Evolutionary conservation across 495 filamentous ascomycete species (phyloP).

Genomic region (Hyaloscypha finlandica): DNA sequence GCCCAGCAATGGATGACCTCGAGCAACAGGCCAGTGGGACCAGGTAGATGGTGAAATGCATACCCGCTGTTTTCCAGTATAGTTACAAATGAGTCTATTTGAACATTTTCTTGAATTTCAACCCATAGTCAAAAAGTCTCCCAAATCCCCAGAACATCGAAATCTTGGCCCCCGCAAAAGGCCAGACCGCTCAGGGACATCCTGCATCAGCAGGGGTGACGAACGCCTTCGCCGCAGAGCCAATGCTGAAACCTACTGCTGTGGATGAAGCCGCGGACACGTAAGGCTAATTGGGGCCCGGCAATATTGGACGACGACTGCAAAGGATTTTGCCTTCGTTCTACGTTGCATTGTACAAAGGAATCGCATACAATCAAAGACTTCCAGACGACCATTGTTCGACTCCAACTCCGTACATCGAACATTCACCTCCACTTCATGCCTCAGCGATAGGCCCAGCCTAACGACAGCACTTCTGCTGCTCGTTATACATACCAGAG

Average conservation of each 20-base stretch:
- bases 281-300: background rate
- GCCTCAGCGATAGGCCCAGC: slow-evolving; percentile 27
- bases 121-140: background rate
- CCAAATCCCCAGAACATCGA: background rate
- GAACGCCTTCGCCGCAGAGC: background rate
- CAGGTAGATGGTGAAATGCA: too few species aligned
- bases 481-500: slow-evolving; percentile 22
- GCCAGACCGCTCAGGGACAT: background rate
- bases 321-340: background rate
- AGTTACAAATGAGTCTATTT: too few species aligned
- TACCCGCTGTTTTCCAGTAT: too few species aligned
- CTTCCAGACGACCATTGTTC: background rate
- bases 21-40: too few species aligned
- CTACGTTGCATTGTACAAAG: background rate
- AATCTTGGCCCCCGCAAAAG: background rate
- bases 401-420: background rate
- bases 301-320: background rate
- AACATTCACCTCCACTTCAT: slow-evolving; percentile 11
- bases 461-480: slow-evolving; percentile 30
- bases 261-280: background rate
- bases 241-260: background rate
- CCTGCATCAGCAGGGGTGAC: background rate
- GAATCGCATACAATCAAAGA: background rate
- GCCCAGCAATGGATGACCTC: too few species aligned
- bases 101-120: background rate